These are phyloP conservation scores for Coniella vitis DNA, from an alignment of 2,329 filamentous ascomycete genomes.

Conservation along the genomic window DNA sequence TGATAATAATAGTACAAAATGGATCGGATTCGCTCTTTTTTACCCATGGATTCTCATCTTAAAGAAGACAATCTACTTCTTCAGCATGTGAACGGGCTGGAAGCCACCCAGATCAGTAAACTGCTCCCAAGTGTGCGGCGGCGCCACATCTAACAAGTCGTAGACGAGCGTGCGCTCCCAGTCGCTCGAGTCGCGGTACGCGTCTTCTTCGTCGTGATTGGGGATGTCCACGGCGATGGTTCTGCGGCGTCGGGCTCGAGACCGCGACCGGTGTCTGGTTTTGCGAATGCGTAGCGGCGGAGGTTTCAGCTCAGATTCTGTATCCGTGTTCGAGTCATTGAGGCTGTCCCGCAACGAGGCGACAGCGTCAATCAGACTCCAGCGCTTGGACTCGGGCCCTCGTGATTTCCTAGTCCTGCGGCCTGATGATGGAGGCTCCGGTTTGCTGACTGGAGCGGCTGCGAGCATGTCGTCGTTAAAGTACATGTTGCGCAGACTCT, in stretches of 20 bases:
- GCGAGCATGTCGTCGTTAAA: slow-evolving; percentile 14
- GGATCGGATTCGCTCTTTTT: not conserved
- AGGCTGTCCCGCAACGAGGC: slow-evolving; percentile 3
- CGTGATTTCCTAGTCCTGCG: slow-evolving; percentile 13
- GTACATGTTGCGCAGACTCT: slow-evolving; percentile 4
- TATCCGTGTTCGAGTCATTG: not conserved
- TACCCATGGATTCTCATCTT: not conserved
- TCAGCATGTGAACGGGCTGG: slow-evolving; percentile 1
- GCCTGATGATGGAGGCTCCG: slow-evolving; percentile 9
- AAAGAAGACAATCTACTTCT: not conserved
- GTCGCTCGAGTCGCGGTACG: slow-evolving; percentile 4
- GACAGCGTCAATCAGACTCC: slow-evolving; percentile 11
- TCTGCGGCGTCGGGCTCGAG: not conserved
- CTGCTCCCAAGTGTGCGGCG: slow-evolving; percentile 14
- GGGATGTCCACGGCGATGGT: not conserved
- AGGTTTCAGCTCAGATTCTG: not conserved
- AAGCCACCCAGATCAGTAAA: slow-evolving; percentile 15
- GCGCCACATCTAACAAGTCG: slow-evolving; percentile 3
- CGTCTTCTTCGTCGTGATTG: not conserved
- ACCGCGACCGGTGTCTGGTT: not conserved
- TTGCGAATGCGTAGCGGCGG: slow-evolving; percentile 10
- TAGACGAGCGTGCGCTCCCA: slow-evolving; percentile 6
- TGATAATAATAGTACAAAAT: too few species aligned
- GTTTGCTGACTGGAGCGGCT: not conserved
- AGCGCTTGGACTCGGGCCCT: slow-evolving; percentile 1